Evolutionary conservation across 805 yeast genomes (phyloP), one percentile per base, ranked within the genome.

Genomic region (Wickerhamiella nectarea): DNA sequence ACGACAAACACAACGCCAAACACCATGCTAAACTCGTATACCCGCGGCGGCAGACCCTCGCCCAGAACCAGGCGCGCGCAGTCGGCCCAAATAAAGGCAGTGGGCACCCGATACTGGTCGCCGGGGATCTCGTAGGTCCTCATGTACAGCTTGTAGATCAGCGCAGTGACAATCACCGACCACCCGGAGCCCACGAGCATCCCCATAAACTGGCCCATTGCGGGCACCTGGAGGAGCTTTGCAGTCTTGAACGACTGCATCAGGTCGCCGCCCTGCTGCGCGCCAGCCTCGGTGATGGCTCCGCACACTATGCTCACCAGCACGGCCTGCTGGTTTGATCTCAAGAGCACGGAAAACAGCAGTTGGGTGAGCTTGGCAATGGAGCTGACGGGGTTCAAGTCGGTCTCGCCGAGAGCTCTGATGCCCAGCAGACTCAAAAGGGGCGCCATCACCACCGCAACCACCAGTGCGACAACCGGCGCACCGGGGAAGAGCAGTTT

Each of bases 241-340:
- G 97, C 97, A 0, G 98, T 87, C 59, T 91, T 91, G 52, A 89
- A 68, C 63, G 91, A 97, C 65, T 89, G 98, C 94, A 91, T 83
- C 56, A 89, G 68, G 62, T 89, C 98, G 24, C 98, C 97, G 2
- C 97, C 96, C 63, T 89, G 98, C 64, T 91, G 97, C 2, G 98
- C 95, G 7, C 97, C 97, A 0, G 97, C 96, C 64, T 89, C 98
- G 1, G 97, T 93, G 34, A 89, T 78, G 11, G 95, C 98, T 14
- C 98, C 98, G 3, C 96, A 95, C 1, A 89, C 80, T 39, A 89
- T 66, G 57, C 89, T 91, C 36, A 85, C 76, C 34, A 89, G 64
- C 4, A 91, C 84, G 9, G 85, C 74, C 1, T 93, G 86, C 1
- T 93, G 93, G 46, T 78, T 81, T 25, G 68, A 67, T 0, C 95